Percentiles rank a stretch among this genome's conserved stretches.
phyloP scores from a whole-genome alignment of 2,329 filamentous ascomycete species.

The Pyrenochaeta sp. region DNA sequence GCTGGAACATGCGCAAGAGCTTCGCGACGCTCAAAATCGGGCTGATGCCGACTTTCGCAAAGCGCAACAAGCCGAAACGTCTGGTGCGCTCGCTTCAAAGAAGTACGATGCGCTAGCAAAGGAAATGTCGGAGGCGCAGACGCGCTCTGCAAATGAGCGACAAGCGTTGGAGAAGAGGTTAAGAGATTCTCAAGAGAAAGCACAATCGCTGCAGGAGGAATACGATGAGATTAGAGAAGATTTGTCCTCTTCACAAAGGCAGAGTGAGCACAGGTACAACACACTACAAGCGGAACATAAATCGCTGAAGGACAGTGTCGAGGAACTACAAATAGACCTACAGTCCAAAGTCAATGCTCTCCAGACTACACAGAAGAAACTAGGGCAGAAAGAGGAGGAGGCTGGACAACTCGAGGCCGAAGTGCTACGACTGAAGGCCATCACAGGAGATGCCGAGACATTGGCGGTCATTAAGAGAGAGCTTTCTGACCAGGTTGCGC shows the following conservation, averaged over 20 bases:
- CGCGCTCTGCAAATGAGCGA: constrained; percentile 64
- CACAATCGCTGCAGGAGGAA: constrained; percentile 79
- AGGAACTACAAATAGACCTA: constrained; percentile 68
- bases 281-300: constrained; percentile 70
- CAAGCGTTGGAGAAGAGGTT: constrained; percentile 64
- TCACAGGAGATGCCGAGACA: constrained; percentile 86
- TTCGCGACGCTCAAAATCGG: constrained; percentile 79
- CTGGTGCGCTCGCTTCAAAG: constrained; percentile 59
- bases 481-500: constrained; percentile 88
- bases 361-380: constrained; percentile 69
- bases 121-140: constrained; percentile 64
- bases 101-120: constrained; percentile 64
- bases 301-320: constrained; percentile 64
- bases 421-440: constrained; percentile 82
- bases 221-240: constrained; percentile 82
- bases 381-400: constrained; percentile 74
- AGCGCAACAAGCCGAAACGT: constrained; percentile 66
- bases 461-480: constrained; percentile 86
- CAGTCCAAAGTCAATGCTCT: constrained; percentile 65
- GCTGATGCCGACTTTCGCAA: constrained; percentile 87
- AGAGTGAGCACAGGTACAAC: constrained; percentile 65
- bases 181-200: constrained; percentile 70
- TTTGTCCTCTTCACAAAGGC: constrained; percentile 73
- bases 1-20: constrained; percentile 81
- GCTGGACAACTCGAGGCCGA: constrained; percentile 82